phyloP scores from a whole-genome alignment of 1,284 basidiomycete genomes.

The Paramarasmius palmivorus region DNA sequence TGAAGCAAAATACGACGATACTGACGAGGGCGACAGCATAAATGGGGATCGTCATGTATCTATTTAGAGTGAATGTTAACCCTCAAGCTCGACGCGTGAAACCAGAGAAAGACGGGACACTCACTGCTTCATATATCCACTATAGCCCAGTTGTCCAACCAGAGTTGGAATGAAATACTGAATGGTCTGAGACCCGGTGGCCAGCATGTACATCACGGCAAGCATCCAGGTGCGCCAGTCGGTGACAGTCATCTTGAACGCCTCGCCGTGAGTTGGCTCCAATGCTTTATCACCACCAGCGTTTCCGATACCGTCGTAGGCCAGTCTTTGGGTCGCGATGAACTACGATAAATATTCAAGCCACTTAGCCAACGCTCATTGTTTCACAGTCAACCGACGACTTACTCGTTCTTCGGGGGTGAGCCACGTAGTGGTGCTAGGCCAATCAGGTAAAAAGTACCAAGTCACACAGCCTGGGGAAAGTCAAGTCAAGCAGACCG shows the following conservation, averaged over 20 bases:
- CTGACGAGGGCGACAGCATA: constrained; percentile 36
- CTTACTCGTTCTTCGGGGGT: constrained; percentile 35
- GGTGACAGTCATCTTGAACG: constrained; percentile 32
- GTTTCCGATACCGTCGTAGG: constrained; percentile 34
- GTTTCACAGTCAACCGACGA: too few species aligned
- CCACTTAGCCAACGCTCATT: too few species aligned
- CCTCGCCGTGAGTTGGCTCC: constrained; percentile 33
- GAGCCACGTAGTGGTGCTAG: constrained; percentile 38
- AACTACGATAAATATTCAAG: too few species aligned
- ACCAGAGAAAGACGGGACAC: background rate
- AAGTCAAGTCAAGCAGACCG: background rate
- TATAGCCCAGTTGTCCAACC: constrained; percentile 30
- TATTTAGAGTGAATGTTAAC: background rate
- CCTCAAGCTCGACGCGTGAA: background rate
- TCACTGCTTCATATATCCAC: background rate
- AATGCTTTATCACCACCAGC: constrained; percentile 13
- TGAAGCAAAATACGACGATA: constrained; percentile 31
- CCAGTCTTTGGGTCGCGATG: constrained; percentile 39
- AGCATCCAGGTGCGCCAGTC: constrained; percentile 34
- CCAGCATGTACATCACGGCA: constrained; percentile 34
- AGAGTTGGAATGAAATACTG: constrained; percentile 45
- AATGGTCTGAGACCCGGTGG: constrained; percentile 41
- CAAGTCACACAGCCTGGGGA: constrained; percentile 17
- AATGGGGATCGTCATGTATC: constrained; percentile 43
- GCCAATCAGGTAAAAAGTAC: constrained; percentile 35